Base-by-base conservation (phyloP, 2,329 filamentous ascomycete species). In the Colletotrichum tropicale region DNA sequence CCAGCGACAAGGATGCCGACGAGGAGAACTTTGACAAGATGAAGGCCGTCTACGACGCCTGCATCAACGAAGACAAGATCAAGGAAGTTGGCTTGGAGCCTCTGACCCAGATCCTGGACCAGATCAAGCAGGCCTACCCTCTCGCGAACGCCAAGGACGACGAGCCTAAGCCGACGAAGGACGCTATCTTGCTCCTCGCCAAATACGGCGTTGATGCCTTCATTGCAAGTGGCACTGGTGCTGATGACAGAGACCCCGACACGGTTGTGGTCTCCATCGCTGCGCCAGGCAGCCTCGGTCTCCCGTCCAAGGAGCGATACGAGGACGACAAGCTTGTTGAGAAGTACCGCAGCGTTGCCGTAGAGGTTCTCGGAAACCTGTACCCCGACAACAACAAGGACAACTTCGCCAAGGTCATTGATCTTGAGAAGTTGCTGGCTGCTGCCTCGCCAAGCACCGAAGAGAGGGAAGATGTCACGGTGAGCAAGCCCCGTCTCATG, bases 1-100 rank as follows among this genome's bases (percentile, higher is more conserved):
- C 79, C 12, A 66, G 82, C 3, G 80, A 84, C 15, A 85, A 86
- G 58, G 87, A 86, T 5, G 84, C 86, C 1, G 91, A 93, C 73
- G 86, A 91, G 79, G 83, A 89, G 34, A 95, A 94, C 80, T 94
- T 94, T 80, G 84, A 90, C 76, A 93, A 93, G 82, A 85, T 95
- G 80, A 90, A 93, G 81, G 83, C 88, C 61, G 90, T 89, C 1
- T 95, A 94, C 79, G 84, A 91, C 76, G 89, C 93, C 38, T 95
- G 94, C 80, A 89, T 94, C 82, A 87, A 95, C 78, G 89, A 93
- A 80, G 86, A 89, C 9, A 83, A 85, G 12, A 89, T 94, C 66
- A 88, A 89, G 77, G 83, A 88, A 58, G 81, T 87, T 13, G 93
- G 92, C 3, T 84, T 89, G 8, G 81, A 87, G 74, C 93, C 93